Conservation (phyloP, 176 grass and related monocot species). For the Avena sativa region DNA sequence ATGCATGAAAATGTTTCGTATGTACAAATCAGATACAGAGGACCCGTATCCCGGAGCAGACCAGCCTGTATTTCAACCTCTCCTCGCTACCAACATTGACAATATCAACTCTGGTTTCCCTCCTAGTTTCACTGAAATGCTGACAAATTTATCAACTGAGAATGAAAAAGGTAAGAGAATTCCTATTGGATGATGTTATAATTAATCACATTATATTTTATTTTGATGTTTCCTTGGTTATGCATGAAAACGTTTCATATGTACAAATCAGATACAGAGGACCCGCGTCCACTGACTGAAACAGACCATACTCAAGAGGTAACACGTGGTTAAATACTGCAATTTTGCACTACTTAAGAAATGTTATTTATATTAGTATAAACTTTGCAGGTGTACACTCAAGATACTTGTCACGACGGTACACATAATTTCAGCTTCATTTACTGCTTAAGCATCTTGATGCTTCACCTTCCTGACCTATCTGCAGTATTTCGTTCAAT, state of each 20-base stretch:
- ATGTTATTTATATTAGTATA: constrained; percentile 30
- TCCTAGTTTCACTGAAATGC: constrained; percentile 64
- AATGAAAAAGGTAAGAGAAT: constrained; percentile 44
- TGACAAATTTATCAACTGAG: constrained; percentile 53
- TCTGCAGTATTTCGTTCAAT: constrained; percentile 37
- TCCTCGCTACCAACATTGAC: constrained; percentile 37
- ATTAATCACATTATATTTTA: neutral
- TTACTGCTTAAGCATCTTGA: neutral
- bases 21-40: constrained; percentile 28
- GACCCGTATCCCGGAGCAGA: neutral
- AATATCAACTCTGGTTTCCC: constrained; percentile 56
- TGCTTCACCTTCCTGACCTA: neutral
- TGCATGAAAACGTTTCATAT: neutral
- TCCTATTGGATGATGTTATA: constrained; percentile 16
- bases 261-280: constrained; percentile 31
- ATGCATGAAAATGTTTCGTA: constrained; percentile 4
- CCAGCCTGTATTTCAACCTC: constrained; percentile 39
- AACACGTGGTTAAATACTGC: constrained; percentile 18
- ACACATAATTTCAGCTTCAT: constrained; percentile 20
- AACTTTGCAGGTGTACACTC: constrained; percentile 43
- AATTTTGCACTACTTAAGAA: neutral
- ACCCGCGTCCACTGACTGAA: constrained; percentile 22
- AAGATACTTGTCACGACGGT: constrained; percentile 44
- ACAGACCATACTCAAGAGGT: constrained; percentile 46
- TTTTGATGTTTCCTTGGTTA: constrained; percentile 29